Evolutionary conservation across 768 basidiomycete species (phyloP).

Genomic region (Mycena latifolia): DNA sequence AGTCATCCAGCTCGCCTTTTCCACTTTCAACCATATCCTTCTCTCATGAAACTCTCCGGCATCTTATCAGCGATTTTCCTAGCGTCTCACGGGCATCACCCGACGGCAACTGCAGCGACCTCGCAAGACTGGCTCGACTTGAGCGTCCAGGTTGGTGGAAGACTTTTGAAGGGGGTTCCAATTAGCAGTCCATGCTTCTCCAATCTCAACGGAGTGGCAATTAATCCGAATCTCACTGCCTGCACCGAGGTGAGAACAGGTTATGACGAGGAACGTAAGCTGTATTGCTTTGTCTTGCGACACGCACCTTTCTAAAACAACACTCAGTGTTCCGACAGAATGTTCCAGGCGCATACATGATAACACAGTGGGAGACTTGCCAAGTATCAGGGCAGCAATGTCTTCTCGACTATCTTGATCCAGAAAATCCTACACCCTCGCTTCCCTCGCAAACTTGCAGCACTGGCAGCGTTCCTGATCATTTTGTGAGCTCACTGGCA

Average conservation of each 20-base stretch:
- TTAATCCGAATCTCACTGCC: not conserved
- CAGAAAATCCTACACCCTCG: slow-evolving; percentile 39
- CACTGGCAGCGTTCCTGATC: slow-evolving; percentile 46
- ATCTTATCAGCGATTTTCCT: not conserved
- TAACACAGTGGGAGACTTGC: slow-evolving; percentile 57
- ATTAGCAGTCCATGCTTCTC: slow-evolving; percentile 22
- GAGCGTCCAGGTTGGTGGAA: slow-evolving; percentile 3
- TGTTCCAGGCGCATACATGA: slow-evolving; percentile 35
- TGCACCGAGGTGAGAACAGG: slow-evolving; percentile 11
- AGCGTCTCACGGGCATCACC: not conserved
- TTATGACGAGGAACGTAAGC: slow-evolving; percentile 16
- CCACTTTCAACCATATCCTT: too few relatives aligned
- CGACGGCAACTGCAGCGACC: slow-evolving; percentile 5
- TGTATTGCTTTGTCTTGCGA: not conserved
- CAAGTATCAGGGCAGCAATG: slow-evolving; percentile 48
- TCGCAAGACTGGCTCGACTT: slow-evolving; percentile 5
- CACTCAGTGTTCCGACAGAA: slow-evolving; percentile 13
- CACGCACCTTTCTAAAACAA: not conserved
- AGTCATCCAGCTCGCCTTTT: too few relatives aligned
- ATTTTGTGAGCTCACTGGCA: slow-evolving; percentile 47
- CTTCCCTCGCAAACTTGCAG: slow-evolving; percentile 37
- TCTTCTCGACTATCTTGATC: slow-evolving; percentile 40
- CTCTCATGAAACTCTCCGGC: not conserved
- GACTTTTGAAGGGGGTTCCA: slow-evolving; percentile 8
- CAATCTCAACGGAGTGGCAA: not conserved